Percentiles rank a stretch among this genome's conserved stretches.
Conservation (phyloP, 495 filamentous ascomycete species). For the Neurospora sp. region DNA sequence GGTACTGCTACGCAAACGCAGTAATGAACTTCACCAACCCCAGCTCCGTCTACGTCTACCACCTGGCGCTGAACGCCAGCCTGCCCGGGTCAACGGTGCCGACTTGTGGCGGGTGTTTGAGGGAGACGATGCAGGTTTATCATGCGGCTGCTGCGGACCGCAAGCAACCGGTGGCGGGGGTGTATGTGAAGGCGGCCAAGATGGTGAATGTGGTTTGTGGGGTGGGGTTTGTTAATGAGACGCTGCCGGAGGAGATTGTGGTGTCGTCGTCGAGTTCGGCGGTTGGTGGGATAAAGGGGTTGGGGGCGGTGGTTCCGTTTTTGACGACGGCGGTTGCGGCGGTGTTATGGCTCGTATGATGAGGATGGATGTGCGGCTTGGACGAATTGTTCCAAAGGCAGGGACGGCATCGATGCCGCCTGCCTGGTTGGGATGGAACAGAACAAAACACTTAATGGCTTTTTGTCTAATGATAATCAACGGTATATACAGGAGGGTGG, state of each 20-base stretch:
- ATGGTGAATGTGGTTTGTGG: conserved; percentile 59
- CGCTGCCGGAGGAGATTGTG: conserved; percentile 36
- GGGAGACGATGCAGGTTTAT: conserved; percentile 62
- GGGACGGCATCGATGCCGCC: background rate
- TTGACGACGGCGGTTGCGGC: background rate
- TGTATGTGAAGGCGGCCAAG: conserved; percentile 54
- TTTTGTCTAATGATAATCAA: background rate
- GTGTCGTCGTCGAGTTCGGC: background rate
- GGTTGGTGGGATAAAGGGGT: background rate
- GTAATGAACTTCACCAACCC: conserved; percentile 61
- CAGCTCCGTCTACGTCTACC: conserved; percentile 68
- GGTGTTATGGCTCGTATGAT: background rate
- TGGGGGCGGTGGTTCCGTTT: background rate
- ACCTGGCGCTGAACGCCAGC: conserved; percentile 64
- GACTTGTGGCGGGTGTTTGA: conserved; percentile 58
- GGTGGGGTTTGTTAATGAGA: conserved; percentile 48
- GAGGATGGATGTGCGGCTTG: background rate
- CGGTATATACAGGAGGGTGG: background rate
- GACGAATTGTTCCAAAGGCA: background rate
- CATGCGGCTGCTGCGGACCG: conserved; percentile 49
- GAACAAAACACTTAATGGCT: background rate
- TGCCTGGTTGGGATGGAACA: accelerated
- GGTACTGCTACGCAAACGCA: conserved; percentile 74
- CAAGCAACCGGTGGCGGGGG: conserved; percentile 43
- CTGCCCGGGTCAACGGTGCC: conserved; percentile 54